These are phyloP conservation scores for Rhizophora mangle DNA, from an alignment of 345 rosid genomes.

Conservation along the genomic window DNA sequence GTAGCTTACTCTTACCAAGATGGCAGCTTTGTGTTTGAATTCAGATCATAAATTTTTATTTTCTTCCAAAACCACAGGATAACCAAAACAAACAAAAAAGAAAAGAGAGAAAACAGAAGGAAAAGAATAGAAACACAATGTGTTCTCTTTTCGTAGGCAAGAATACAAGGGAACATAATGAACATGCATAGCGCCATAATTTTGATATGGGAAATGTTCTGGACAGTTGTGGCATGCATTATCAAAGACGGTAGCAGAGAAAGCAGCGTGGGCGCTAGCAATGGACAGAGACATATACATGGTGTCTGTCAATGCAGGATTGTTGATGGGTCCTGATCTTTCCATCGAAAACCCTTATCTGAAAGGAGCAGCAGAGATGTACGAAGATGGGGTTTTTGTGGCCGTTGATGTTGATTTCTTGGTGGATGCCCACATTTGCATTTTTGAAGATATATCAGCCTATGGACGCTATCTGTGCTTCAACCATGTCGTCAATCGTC, in stretches of 20 bases:
- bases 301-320: conserved; percentile 59
- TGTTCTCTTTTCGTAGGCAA: no score
- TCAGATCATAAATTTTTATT: no score
- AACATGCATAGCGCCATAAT: neutral
- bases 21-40: no score
- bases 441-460: conserved; percentile 50
- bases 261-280: conserved; percentile 71
- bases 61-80: no score
- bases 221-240: conserved; percentile 63
- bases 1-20: no score
- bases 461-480: conserved; percentile 67
- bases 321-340: conserved; percentile 44
- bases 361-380: conserved; percentile 81
- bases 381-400: conserved; percentile 57
- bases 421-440: conserved; percentile 55
- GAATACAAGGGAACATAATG: neutral
- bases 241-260: conserved; percentile 65
- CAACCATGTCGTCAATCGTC: conserved; percentile 38
- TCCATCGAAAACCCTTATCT: conserved; percentile 45
- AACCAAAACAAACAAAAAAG: no score
- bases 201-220: neutral
- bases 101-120: no score
- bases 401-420: conserved; percentile 46
- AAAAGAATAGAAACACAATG: no score
- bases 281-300: conserved; percentile 66